Base-by-base conservation (phyloP, 345 rosid genomes). In the Eucalyptus marginata region DNA sequence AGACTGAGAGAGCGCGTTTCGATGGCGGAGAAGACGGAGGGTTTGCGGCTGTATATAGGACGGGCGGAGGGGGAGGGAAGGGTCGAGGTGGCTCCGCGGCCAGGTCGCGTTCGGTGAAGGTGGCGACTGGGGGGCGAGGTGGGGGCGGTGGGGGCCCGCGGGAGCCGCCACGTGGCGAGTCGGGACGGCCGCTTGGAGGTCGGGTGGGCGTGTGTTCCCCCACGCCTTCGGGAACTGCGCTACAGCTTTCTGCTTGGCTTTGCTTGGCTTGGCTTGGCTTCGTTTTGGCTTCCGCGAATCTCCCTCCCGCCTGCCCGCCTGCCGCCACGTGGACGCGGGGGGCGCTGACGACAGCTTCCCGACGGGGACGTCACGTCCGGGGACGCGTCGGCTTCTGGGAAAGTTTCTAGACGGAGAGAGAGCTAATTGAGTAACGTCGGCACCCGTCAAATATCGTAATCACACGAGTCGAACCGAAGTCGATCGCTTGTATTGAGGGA, bases 381-480 rank as follows among this genome's bases (percentile, higher is more conserved):
- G 80, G 31, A 3, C 24, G 12, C 44, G 80, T 33, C 24, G 44
- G 13, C 24, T 33, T n/a, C 20, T 4, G 24, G 13, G 13, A 25
- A 58, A 58, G 4, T 58, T 25, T 11, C 7, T 25, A 12, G 4
- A 25, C 12, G n/a, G 66, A 52, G 58, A 52, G 58, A 29, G 68
- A 12, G 68, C 16, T 27, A 29, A 1, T 66, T 8, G 43, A 15
- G 17, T 15, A 16, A 66, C 16, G 79, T 66, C 0, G 40, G 43
- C 22, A 31, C 33, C 17, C 5, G 18, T n/a, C 76, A 7, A 25
- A n/a, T 14, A 64, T 64, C 76, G 7, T 1, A 64, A n/a, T n/a
- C 20, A n/a, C 76, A 64, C 33, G 20, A n/a, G 8, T 14, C 0
- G 20, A 13, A 9, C 14, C 0, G 16, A 0, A 14, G 10, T 66